phyloP scores from a whole-genome alignment of 2,329 filamentous ascomycete species.

The Ophiostoma himal-ulmi region DNA sequence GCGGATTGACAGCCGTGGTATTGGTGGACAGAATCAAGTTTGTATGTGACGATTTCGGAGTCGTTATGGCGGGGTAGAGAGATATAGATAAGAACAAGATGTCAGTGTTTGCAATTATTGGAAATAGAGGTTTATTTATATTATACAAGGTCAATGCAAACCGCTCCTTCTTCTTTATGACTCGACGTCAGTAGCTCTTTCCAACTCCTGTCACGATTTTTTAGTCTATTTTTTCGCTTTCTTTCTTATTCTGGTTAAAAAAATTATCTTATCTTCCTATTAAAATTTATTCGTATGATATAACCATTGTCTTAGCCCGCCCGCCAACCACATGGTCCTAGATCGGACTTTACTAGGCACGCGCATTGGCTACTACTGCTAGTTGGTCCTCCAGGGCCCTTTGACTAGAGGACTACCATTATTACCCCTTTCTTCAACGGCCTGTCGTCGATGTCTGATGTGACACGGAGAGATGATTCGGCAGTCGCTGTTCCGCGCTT shows the following conservation, averaged over 20 bases:
- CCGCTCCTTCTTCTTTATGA: slow-evolving; percentile 7
- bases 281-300: slow-evolving; percentile 1
- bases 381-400: slow-evolving; percentile 16
- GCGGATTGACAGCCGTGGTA: slow-evolving; percentile 6
- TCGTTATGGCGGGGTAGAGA: slow-evolving; percentile 19
- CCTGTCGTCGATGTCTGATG: background rate
- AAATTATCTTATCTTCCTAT: slow-evolving; percentile 3
- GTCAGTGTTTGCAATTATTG: background rate
- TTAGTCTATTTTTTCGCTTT: slow-evolving; percentile 17
- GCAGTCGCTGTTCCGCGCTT: slow-evolving; percentile 6
- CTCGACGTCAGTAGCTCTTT: slow-evolving; percentile 17
- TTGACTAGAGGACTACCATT: background rate
- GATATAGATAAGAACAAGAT: background rate
- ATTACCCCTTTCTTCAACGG: slow-evolving; percentile 5
- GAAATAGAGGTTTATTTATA: no score
- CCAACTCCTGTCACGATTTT: slow-evolving; percentile 13
- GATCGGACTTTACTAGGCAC: slow-evolving; percentile 24
- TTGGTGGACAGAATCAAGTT: background rate
- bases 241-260: slow-evolving; percentile 6
- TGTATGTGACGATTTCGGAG: slow-evolving; percentile 12
- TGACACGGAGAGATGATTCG: background rate
- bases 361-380: slow-evolving; percentile 23
- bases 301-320: background rate
- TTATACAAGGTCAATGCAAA: background rate
- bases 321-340: slow-evolving; percentile 21